Conservation (phyloP, 257 asterid species). For the Jasminum sambac region DNA sequence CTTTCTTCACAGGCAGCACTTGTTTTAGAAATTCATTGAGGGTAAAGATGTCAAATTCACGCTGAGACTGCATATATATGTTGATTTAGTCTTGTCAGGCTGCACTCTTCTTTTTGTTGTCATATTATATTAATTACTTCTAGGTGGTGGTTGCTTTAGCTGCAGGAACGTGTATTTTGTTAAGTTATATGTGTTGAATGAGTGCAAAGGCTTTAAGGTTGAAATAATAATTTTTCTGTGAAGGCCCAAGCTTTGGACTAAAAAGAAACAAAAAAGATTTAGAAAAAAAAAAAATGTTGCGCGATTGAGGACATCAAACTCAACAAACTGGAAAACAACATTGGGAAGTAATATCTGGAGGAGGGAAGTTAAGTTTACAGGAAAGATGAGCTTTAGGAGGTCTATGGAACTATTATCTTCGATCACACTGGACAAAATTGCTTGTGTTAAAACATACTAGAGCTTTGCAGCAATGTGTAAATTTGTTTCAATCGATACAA, state of each 20-base stretch:
- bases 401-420: neutral
- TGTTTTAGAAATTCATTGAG: neutral
- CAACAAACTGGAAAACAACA: neutral
- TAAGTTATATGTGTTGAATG: neutral
- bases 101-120: neutral
- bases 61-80: neutral
- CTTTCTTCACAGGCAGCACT: neutral
- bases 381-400: neutral
- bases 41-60: neutral
- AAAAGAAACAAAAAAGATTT: neutral
- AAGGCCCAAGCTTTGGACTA: neutral
- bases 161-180: neutral
- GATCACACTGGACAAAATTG: neutral
- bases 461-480: neutral
- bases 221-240: neutral
- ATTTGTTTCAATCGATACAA: neutral
- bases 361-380: neutral
- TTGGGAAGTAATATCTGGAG: neutral
- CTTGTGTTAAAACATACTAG: neutral
- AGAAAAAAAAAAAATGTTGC: no score
- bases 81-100: neutral
- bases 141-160: neutral
- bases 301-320: neutral
- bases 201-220: neutral
- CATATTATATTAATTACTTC: neutral